These are phyloP conservation scores for Hydrangea macrophylla DNA, from an alignment of 148 eudicot species.

Conservation along the genomic window DNA sequence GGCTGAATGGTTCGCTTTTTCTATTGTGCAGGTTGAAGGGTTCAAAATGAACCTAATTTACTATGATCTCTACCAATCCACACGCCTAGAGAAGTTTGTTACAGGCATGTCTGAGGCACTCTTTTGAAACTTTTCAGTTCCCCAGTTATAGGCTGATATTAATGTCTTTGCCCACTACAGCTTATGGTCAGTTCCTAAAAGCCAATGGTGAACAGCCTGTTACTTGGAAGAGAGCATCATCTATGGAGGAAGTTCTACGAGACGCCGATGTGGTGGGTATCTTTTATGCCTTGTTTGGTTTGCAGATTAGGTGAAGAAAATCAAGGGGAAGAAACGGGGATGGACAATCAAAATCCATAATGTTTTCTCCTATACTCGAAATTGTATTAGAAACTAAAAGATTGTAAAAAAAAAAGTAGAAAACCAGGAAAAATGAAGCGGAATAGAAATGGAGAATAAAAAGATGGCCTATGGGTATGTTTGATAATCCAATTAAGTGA, in stretches of 20 bases:
- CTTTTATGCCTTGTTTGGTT: too few relatives aligned
- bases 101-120: slow-evolving; percentile 50
- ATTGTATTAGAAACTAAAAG: too few relatives aligned
- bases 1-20: slow-evolving; percentile 1
- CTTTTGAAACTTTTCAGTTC: background rate
- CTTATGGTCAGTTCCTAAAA: slow-evolving; percentile 89
- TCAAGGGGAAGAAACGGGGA: too few relatives aligned
- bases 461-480: too few relatives aligned
- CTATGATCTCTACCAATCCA: slow-evolving; percentile 89
- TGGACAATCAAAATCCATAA: too few relatives aligned
- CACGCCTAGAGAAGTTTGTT: slow-evolving; percentile 92
- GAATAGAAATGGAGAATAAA: too few relatives aligned
- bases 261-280: slow-evolving; percentile 76
- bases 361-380: too few relatives aligned
- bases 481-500: too few relatives aligned
- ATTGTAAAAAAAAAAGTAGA: too few relatives aligned
- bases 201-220: slow-evolving; percentile 93
- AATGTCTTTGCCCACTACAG: slow-evolving; percentile 34
- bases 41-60: slow-evolving; percentile 98
- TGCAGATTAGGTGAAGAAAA: too few relatives aligned
- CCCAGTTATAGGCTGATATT: background rate
- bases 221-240: slow-evolving; percentile 88
- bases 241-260: slow-evolving; percentile 93
- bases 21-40: slow-evolving; percentile 75
- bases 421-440: too few relatives aligned